Base-by-base conservation (phyloP, 805 yeast species). In the Zygosaccharomyces bailii region DNA sequence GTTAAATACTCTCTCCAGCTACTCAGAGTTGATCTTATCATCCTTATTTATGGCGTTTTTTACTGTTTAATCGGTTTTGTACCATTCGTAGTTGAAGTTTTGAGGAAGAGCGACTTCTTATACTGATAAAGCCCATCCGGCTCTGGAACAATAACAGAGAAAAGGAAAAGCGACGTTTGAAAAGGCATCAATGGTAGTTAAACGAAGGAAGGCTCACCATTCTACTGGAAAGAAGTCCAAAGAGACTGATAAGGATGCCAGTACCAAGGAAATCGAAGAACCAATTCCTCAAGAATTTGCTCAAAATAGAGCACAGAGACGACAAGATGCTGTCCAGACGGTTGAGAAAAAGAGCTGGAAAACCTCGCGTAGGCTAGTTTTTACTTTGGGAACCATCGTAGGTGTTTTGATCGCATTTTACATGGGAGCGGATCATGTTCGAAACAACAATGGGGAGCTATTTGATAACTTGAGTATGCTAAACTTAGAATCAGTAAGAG, bases 1-100 rank as follows among this genome's bases (percentile, higher is more conserved):
- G 99, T 91, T 44, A 93, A 70, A 59, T 90, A 91, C 65, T 93
- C 99, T 54, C 98, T 76, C 69, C 90, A 75, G 6, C 89, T 82
- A 46, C 93, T 82, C 49, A 89, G 68, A 17, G 85, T 83, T 29
- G 95, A 86, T 60, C 96, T 78, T 27, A 86, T 54, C 77, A 74
- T 27, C 13, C 31, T 27, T 27, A 10, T 27, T n/a, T 10, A 21
- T n/a, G 19, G 23, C 6, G 20, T 17, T 17, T 21, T 34, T 34
- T 20, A 13, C 19, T 14, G 27, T 39, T 34, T 34, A 17, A 34
- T 31, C 10, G 14, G 17, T 39, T 29, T 18, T 18, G 34, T 18
- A 34, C 29, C 14, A 33, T 30, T 39, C 24, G 31, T n/a, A 18
- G 25, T 34, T 21, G 24, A 21, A 34, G 27, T 30, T 39, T 39